These are phyloP conservation scores for Prunus dulcis DNA, from an alignment of 306 rosid genomes.

Conservation along the genomic window DNA sequence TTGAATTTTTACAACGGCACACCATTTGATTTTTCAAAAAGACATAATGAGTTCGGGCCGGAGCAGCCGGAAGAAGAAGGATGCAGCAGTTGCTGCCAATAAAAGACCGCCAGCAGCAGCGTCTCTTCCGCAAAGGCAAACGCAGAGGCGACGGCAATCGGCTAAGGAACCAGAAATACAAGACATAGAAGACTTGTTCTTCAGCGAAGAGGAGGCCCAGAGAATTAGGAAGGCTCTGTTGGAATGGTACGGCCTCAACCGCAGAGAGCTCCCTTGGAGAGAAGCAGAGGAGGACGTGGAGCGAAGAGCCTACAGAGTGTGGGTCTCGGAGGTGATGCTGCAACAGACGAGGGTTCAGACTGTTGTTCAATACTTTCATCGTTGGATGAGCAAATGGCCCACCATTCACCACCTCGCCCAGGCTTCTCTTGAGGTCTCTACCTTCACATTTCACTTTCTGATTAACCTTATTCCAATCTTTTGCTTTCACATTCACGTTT, in stretches of 20 bases:
- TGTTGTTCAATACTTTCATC: slow-evolving; percentile 64
- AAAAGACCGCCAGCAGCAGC: neutral
- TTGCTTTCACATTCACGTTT: neutral
- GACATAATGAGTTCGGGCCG: neutral
- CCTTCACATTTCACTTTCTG: neutral
- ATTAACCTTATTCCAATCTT: neutral
- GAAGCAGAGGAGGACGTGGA: slow-evolving; percentile 29
- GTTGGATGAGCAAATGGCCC: slow-evolving; percentile 89
- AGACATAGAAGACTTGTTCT: slow-evolving; percentile 69
- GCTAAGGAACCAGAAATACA: neutral
- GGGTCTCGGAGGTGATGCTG: slow-evolving; percentile 92
- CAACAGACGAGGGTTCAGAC: slow-evolving; percentile 92
- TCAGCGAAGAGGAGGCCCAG: slow-evolving; percentile 44
- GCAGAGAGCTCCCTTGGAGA: slow-evolving; percentile 87
- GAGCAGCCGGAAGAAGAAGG: neutral
- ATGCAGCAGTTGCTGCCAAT: neutral
- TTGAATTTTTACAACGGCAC: no score
- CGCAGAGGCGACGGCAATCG: neutral
- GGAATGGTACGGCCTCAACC: slow-evolving; percentile 71
- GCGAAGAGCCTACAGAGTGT: slow-evolving; percentile 69
- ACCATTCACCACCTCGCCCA: slow-evolving; percentile 61
- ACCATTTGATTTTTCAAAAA: neutral
- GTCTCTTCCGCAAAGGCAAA: neutral
- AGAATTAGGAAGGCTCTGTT: slow-evolving; percentile 48
- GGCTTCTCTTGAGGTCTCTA: slow-evolving; percentile 74